A percentile compares a stretch with the other conserved stretches of the same genome.
Conservation (phyloP, 2,329 filamentous ascomycete species). For the Microthyrium microscopicum region DNA sequence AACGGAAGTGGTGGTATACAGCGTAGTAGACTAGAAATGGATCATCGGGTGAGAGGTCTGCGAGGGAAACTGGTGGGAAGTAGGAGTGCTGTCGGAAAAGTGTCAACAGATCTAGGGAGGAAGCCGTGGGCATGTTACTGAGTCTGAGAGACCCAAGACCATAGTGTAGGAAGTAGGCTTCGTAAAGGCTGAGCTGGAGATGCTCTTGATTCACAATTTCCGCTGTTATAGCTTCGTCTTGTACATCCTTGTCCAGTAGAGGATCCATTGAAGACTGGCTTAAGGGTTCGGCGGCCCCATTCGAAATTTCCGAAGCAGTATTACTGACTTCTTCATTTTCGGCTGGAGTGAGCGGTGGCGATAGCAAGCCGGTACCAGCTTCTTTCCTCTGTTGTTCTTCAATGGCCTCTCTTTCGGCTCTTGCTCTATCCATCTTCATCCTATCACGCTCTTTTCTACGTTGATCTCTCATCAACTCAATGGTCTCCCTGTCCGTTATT, state of each 20-base stretch:
- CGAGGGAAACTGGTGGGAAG: conserved; percentile 38
- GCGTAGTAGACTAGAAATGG: conserved; percentile 74
- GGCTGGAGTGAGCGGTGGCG: no score
- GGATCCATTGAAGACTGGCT: not conserved
- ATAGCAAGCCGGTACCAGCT: conserved; percentile 17
- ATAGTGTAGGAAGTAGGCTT: conserved; percentile 81
- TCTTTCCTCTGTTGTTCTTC: conserved; percentile 50
- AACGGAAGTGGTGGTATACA: conserved; percentile 91
- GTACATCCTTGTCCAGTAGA: not conserved
- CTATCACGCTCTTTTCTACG: conserved; percentile 66
- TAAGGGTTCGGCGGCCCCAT: not conserved
- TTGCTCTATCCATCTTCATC: conserved; percentile 84
- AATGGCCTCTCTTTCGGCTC: conserved; percentile 69
- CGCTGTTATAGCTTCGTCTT: not conserved
- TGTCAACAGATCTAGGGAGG: conserved; percentile 30
- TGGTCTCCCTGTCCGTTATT: conserved; percentile 48
- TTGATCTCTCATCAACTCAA: conserved; percentile 62
- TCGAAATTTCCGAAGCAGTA: conserved; percentile 6
- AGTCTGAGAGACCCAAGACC: conserved; percentile 55
- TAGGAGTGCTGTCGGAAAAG: conserved; percentile 55
- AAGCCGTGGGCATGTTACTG: conserved; percentile 28
- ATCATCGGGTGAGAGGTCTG: conserved; percentile 12
- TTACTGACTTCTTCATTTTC: conserved; percentile 16
- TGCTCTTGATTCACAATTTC: conserved; percentile 50
- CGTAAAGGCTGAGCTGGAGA: conserved; percentile 78